Evolutionary conservation across 106 monocot species (phyloP).

Genomic region (Dendrobium catenatum): DNA sequence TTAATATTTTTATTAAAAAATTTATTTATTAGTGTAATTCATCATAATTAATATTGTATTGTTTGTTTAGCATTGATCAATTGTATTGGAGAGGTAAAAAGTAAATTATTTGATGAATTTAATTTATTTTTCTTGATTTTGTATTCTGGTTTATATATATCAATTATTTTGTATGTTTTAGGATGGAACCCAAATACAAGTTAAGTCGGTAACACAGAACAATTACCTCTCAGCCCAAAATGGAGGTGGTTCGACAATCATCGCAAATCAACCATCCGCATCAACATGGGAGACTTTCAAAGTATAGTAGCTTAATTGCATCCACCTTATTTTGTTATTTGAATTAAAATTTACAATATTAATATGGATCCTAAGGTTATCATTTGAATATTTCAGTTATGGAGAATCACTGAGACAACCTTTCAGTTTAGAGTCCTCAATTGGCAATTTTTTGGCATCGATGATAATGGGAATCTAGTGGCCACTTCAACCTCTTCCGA

Average conservation of each 20-base stretch:
- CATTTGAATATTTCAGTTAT: conserved; percentile 3
- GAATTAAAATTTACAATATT: background rate
- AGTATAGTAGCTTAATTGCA: background rate
- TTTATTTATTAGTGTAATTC: too few species aligned
- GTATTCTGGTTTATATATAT: background rate
- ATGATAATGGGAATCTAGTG: conserved; percentile 4
- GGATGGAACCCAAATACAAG: conserved; percentile 44
- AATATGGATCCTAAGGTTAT: background rate
- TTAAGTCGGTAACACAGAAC: conserved; percentile 29
- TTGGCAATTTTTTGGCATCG: conserved; percentile 41
- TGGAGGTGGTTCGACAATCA: conserved; percentile 33
- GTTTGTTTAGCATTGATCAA: too few species aligned
- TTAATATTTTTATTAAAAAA: too few species aligned
- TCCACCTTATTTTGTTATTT: background rate
- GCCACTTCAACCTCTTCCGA: conserved; percentile 28
- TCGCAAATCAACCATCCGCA: conserved; percentile 25
- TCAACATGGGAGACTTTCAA: conserved; percentile 46
- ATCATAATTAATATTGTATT: too few species aligned
- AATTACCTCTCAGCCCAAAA: conserved; percentile 28
- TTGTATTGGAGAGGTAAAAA: too few species aligned
- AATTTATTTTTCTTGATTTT: too few species aligned
- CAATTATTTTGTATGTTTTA: background rate
- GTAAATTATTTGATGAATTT: too few species aligned
- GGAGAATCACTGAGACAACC: conserved; percentile 20
- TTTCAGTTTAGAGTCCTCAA: conserved; percentile 54